Percentiles rank a stretch among this genome's conserved stretches.
phyloP scores from a whole-genome alignment of 2,329 filamentous ascomycete species.

The Apiospora malaysiana region DNA sequence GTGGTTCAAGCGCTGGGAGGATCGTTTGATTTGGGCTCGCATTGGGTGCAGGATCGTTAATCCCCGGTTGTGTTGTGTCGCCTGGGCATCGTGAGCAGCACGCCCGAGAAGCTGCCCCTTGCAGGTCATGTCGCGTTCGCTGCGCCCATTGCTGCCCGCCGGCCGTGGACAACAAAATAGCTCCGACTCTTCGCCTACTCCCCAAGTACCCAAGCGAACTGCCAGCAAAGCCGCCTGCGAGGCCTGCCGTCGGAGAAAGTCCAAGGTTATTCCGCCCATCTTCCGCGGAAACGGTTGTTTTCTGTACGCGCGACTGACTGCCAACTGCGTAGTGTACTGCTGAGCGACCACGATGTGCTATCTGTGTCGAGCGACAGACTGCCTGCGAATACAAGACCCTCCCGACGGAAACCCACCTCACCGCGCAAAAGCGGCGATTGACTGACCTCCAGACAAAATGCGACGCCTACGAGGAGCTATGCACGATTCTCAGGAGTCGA shows the following conservation, averaged over 20 bases:
- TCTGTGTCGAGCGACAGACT: slow-evolving; percentile 33
- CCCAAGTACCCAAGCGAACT: slow-evolving; percentile 20
- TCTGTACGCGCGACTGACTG: slow-evolving; percentile 21
- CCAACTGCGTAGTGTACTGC: slow-evolving; percentile 30
- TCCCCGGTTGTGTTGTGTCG: slow-evolving; percentile 3
- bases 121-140: slow-evolving; percentile 25
- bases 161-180: slow-evolving; percentile 21
- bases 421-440: slow-evolving; percentile 33
- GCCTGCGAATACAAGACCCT: slow-evolving; percentile 35
- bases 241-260: slow-evolving; percentile 24
- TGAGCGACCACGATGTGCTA: slow-evolving; percentile 34
- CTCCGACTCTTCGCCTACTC: slow-evolving; percentile 8
- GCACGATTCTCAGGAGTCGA: slow-evolving; percentile 30
- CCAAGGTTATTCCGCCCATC: slow-evolving; percentile 22
- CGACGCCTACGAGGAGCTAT: slow-evolving; percentile 31
- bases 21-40: not conserved
- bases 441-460: slow-evolving; percentile 33
- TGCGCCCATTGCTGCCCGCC: slow-evolving; percentile 25
- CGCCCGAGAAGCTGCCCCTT: slow-evolving; percentile 7
- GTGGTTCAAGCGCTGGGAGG: slow-evolving; percentile 16
- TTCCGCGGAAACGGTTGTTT: not conserved
- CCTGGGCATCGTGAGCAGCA: slow-evolving; percentile 19
- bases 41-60: slow-evolving; percentile 12
- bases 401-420: slow-evolving; percentile 34
- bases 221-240: slow-evolving; percentile 26